Base-by-base conservation (phyloP, 2,329 filamentous ascomycete genomes). In the Parasarocladium wereldwijsianum region DNA sequence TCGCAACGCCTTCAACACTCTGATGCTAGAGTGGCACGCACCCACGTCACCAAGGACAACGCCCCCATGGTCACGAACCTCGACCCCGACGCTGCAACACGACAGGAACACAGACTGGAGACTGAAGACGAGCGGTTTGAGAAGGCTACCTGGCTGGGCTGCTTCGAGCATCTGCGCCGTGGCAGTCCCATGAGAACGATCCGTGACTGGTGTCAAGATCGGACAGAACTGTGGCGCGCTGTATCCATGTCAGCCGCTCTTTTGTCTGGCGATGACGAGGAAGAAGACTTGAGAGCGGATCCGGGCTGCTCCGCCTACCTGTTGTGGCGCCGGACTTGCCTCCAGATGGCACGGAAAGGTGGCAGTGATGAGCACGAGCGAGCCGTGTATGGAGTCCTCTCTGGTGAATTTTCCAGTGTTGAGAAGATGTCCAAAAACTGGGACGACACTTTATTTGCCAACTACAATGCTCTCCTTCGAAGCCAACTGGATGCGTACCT, bases 351-450 rank as follows among this genome's bases (percentile, higher is more conserved):
- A 30, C 74, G 78, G 14, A 72, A 79, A 29, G 71, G 74, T 3
- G 72, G 72, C 16, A 69, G 68, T 1, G 76, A 81, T 41, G 70
- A 79, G 30, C 87, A 85, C 44, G 85, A 98, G 54, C 72, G 76
- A 32, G 90, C 87, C 12, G 84, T 93, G 0, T 94, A 93, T 47
- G 87, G 84, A 17, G 57, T 94, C 9, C 64, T 98, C n/a, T 78
- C 80, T 24, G 90, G 90, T 29, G 84, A 94, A 45, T 66, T 85
- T 29, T 58, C 69, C 21, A 81, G 78, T 30, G 82, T 92, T 8
- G 74, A 82, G 45, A 70, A 71, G 39, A 73, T 87, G 22, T 85
- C 82, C 47, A 64, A 69, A 29, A 73, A 66, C 14, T 92, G 85
- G 77, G 83, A 93, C 40, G 87, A 96, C 45, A 73, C 77, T 42